phyloP scores from a whole-genome alignment of 305 asterid genomes.

The Fraxinus ornus region DNA sequence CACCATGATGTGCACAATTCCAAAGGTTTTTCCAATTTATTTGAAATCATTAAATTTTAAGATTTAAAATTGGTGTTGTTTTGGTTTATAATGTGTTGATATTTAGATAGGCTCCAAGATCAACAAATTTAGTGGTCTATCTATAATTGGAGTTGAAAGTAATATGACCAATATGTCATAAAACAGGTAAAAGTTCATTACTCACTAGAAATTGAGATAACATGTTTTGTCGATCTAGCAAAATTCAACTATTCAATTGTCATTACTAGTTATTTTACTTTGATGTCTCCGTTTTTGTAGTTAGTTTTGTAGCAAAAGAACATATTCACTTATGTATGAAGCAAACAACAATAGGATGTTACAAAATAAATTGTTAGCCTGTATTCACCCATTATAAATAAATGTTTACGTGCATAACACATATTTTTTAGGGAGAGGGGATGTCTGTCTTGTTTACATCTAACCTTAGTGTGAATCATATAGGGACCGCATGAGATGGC shows the following conservation, averaged over 20 bases:
- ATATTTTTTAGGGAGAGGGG: not conserved
- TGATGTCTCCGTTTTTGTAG: not conserved
- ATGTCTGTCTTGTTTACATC: not conserved
- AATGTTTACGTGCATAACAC: not conserved
- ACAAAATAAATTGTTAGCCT: not conserved
- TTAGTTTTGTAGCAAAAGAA: not conserved
- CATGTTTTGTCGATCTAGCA: not conserved
- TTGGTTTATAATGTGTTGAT: not conserved
- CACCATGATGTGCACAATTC: not conserved
- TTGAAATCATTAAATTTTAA: no score
- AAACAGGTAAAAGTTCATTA: not conserved
- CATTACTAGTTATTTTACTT: no score
- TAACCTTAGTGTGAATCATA: not conserved
- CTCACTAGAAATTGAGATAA: not conserved
- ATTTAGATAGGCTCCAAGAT: not conserved
- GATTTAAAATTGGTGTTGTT: not conserved
- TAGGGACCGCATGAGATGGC: not conserved
- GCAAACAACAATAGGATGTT: not conserved
- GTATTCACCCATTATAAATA: not conserved
- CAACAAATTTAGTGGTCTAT: not conserved
- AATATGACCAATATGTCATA: not conserved
- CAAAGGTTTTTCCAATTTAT: no score
- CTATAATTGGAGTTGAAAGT: not conserved
- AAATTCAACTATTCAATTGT: not conserved
- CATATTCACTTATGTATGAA: not conserved